Evolutionary conservation across 2,329 filamentous ascomycete species (phyloP), one percentile per base, ranked within the genome.

Genomic region (Seiridium unicorne): DNA sequence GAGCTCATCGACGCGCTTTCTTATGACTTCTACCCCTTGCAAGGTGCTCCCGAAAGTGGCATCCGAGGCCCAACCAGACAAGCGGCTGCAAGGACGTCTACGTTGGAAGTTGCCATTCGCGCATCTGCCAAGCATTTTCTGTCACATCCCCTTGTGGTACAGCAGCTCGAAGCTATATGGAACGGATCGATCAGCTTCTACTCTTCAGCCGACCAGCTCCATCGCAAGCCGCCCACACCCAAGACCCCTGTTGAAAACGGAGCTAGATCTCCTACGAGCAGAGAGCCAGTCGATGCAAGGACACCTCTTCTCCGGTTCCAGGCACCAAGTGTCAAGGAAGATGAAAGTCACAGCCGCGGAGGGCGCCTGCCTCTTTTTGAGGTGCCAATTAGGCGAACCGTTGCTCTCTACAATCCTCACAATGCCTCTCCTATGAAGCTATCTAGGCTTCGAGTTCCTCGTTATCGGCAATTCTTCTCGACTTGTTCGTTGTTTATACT

Each of bases 121-220:
- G 92, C 93, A 26, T 93, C 93, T 63, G 91, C 94, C 31, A 97
- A 98, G 76, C 89, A 92, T 66, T 96, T 97, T 67, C 81, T 98
- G 4, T 90, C 94, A 7, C 93, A 97, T 70, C 93, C 94, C 0
- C 81, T 97, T 3, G 93, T 97, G 0, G 90, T 97, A 7, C 92
- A 96, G 73, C 93, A 97, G 71, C 81, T 98, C n/a, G 93, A 97
- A 74, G 93, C 93, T 49, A 97, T 98, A 63, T 98, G 94, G 94
- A 94, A 92, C 26, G 94, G 94, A 35, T 94, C 91, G 18, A 95
- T 98, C 65, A 93, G 95, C 65, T 97, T 98, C 70, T 93, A 97
- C 74, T 95, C 92, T 1, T 87, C 89, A 10, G 92, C 92, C 4
- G 93, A 97, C 73, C 90, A 85, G 64, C 78, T 97, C 32, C 94